Base-by-base conservation (phyloP, 257 asterid genomes). In the Penstemon davidsonii region DNA sequence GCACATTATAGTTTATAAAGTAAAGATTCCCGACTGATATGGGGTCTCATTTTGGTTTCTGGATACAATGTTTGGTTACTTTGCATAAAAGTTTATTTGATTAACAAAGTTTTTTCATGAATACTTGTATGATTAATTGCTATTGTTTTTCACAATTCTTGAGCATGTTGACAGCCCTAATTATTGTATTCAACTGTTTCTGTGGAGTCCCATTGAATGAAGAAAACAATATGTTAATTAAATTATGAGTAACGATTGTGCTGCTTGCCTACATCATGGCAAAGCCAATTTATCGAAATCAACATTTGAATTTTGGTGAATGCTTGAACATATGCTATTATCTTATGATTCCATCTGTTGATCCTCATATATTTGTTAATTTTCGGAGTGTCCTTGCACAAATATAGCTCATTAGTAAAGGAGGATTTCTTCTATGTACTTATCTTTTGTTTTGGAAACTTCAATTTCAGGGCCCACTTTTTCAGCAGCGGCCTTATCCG, bases 401-500 rank as follows among this genome's bases (percentile, higher is more conserved):
- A 15, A 49, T 5, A 13, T 37, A 52, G 6, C 51, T 40, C 63
- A 46, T 46, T 12, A 8, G 6, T 37, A 25, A 25, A 9, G 37
- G n/a, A 36, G 42, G 13, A 52, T 54, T 63, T 9, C 57, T 43
- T 67, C 46, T 64, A 54, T 57, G 42, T 39, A 52, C 40, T 58
- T 7, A 46, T 19, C 18, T 47, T 39, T 13, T 8, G 15, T 63
- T 41, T 51, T 66, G 39, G 49, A 41, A 61, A 62, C 73, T 72
- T 73, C 54, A 68, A 73, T 75, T 78, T 53, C 91, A 90, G 99
- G 99, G 99, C 37, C 97, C 97, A 41, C 97, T 90, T 44, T 93
- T 93, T 73, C 99, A 93, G 85, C 99, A 93, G 75, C 95, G 96
- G 54, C 99, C 96, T 43, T 93, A 88, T 67, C 97, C 99, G 3